Evolutionary conservation across 2,329 filamentous ascomycete genomes (phyloP), one percentile per base, ranked within the genome.

Genomic region (Hymenoscyphus fraxineus): DNA sequence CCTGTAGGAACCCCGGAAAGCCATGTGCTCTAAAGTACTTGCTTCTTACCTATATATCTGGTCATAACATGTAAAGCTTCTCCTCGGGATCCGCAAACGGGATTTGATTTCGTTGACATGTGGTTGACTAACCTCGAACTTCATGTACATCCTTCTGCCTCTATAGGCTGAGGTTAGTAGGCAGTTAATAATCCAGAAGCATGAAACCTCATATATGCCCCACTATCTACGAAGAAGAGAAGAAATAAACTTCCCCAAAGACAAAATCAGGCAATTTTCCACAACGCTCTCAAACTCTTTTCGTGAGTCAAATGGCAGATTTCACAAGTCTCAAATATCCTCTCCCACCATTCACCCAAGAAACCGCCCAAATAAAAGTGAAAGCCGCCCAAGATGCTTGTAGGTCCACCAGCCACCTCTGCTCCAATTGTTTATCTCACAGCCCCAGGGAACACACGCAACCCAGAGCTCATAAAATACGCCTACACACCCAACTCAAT

Each of bases 371-470:
- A 16, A 80, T 82, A 65, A 96, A 96, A 76, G 92, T 96, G 67
- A 96, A 96, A 78, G 88, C 87, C 19, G 92, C 91, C 0, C 92
- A 96, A 74, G 85, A 92, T 74, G 80, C 88, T 2, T 96, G 92
- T 54, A 54, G 22, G 47, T 54, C 9, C 47, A 10, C 10, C 10
- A 3, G 1, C 7, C 12, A 19, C 19, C 4, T 19, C 19, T 22
- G 6, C 12, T 22, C 16, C 6, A 3, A 7, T 27, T n/a, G 2
- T 2, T 22, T 22, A 51, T 13, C 16, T 22, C 9, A 10, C 9
- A 27, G 1, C 22, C 10, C 12, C n/a, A 54, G 47, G 47, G 92
- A 96, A 96, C 73, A 89, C 61, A 39, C 92, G 88, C 71, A 80
- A 91, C 66, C 90, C 91, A 0, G 78, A 81, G 3, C 77, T 77